Conservation (phyloP, 257 asterid genomes). For the Handroanthus guayacan region DNA sequence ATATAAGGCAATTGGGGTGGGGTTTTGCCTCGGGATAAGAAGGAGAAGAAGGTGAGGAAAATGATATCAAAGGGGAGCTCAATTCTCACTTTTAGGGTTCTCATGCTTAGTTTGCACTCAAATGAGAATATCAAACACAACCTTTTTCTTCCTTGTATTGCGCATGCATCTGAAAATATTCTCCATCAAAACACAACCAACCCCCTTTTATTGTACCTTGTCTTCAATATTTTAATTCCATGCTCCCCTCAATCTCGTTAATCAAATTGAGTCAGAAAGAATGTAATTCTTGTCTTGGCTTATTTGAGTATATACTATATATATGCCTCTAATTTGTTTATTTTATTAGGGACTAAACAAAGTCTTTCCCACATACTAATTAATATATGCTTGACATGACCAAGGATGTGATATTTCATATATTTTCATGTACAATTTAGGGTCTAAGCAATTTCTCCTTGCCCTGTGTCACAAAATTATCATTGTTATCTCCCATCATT, state of each 20-base stretch:
- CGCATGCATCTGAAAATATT: slow-evolving; percentile 62
- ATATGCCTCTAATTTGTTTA: too few species aligned
- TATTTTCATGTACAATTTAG: not conserved
- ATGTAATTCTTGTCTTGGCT: slow-evolving; percentile 49
- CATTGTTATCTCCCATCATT: too few species aligned
- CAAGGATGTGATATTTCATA: not conserved
- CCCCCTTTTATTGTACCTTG: slow-evolving; percentile 39
- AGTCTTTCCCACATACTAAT: not conserved
- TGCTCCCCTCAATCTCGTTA: slow-evolving; percentile 34
- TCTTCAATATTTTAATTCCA: slow-evolving; percentile 32
- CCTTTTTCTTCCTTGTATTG: slow-evolving; percentile 45
- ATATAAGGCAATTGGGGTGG: not conserved
- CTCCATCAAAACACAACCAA: slow-evolving; percentile 40
- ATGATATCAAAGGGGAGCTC: slow-evolving; percentile 61
- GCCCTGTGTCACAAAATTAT: too few species aligned
- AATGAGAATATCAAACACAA: slow-evolving; percentile 35
- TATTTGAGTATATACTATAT: slow-evolving; percentile 16
- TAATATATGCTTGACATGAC: not conserved
- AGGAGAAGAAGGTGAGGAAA: slow-evolving; percentile 70
- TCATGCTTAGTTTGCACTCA: slow-evolving; percentile 84
- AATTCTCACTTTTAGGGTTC: slow-evolving; percentile 78
- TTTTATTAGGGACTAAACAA: slow-evolving; percentile 1
- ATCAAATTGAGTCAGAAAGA: slow-evolving; percentile 27
- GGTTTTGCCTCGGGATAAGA: slow-evolving; percentile 63
- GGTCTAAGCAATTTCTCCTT: too few species aligned